A percentile compares a stretch with the other conserved stretches of the same genome.
Conservation (phyloP, 129 eudicot species). For the Centella asiatica region DNA sequence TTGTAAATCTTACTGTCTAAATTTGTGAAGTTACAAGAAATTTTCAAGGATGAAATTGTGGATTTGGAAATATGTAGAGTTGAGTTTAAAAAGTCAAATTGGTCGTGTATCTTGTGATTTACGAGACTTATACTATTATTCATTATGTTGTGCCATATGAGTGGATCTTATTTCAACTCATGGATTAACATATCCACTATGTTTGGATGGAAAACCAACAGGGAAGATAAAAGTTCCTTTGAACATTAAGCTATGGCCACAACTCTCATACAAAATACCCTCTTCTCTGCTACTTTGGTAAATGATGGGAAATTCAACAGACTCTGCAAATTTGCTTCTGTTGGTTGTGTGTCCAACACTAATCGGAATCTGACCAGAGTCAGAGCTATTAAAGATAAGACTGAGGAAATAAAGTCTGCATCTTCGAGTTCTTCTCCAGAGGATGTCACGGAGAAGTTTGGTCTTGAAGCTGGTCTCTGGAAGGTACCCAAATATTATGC, state of each 20-base stretch:
- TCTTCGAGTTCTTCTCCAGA: slow-evolving; percentile 39
- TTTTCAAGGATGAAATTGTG: too few species aligned
- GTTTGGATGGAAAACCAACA: too few species aligned
- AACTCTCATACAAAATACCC: slow-evolving; percentile 2
- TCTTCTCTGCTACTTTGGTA: slow-evolving; percentile 10
- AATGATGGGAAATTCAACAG: slow-evolving; percentile 10
- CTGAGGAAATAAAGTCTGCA: slow-evolving; percentile 21
- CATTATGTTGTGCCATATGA: too few species aligned
- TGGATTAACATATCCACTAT: background rate
- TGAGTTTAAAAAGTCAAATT: too few species aligned
- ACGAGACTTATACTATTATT: too few species aligned
- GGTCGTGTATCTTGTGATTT: too few species aligned
- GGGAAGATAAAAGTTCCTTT: background rate
- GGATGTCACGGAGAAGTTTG: slow-evolving; percentile 69
- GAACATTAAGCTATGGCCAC: slow-evolving; percentile 28
- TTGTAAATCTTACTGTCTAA: too few species aligned
- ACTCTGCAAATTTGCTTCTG: background rate
- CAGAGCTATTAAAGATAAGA: slow-evolving; percentile 71
- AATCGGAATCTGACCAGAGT: slow-evolving; percentile 17
- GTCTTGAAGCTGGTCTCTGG: slow-evolving; percentile 96
- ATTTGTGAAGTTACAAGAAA: too few species aligned
- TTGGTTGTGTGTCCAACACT: background rate
- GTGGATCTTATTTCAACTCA: too few species aligned
- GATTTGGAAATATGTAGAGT: too few species aligned
- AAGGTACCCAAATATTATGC: slow-evolving; percentile 33